phyloP scores from a whole-genome alignment of 352 stramenopile genomes.

The Globisporangium cystogenes region DNA sequence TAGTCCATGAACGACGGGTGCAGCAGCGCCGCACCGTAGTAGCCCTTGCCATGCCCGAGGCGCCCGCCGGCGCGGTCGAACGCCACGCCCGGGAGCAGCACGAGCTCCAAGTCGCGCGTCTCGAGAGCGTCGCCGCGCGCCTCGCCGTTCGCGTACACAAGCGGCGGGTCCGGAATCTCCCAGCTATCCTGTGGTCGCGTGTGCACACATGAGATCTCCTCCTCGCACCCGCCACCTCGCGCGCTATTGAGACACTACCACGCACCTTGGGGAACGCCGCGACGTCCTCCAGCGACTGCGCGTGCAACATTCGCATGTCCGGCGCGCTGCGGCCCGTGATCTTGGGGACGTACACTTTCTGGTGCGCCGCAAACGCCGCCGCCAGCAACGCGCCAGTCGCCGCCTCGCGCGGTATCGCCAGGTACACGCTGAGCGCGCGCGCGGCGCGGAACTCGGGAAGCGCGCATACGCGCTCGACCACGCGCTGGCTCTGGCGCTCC shows the following conservation, averaged over 20 bases:
- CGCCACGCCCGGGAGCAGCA: slow-evolving; percentile 78
- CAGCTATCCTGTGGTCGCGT: slow-evolving; percentile 63
- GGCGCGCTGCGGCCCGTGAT: slow-evolving; percentile 56
- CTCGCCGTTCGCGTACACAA: slow-evolving; percentile 17
- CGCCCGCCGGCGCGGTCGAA: slow-evolving; percentile 76
- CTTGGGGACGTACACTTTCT: slow-evolving; percentile 88
- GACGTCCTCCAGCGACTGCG: slow-evolving; percentile 61
- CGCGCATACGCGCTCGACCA: slow-evolving; percentile 37
- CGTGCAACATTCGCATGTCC: slow-evolving; percentile 77
- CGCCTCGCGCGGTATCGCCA: slow-evolving; percentile 84
- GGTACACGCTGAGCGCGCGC: slow-evolving; percentile 63
- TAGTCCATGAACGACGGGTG: not conserved
- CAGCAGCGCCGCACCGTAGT: slow-evolving; percentile 59
- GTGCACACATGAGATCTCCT: not conserved
- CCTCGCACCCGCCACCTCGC: no score
- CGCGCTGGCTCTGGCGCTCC: slow-evolving; percentile 33
- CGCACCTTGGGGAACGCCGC: slow-evolving; percentile 70
- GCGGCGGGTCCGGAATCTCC: slow-evolving; percentile 77
- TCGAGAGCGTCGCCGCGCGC: slow-evolving; percentile 38
- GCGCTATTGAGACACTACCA: no score
- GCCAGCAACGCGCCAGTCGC: slow-evolving; percentile 44
- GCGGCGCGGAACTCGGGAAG: slow-evolving; percentile 49
- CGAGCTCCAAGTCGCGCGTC: slow-evolving; percentile 56
- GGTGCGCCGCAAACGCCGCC: slow-evolving; percentile 47
- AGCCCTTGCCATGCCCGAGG: slow-evolving; percentile 84